These are phyloP conservation scores for Chenopodium berlandieri DNA, from an alignment of 148 eudicot genomes.

Conservation along the genomic window DNA sequence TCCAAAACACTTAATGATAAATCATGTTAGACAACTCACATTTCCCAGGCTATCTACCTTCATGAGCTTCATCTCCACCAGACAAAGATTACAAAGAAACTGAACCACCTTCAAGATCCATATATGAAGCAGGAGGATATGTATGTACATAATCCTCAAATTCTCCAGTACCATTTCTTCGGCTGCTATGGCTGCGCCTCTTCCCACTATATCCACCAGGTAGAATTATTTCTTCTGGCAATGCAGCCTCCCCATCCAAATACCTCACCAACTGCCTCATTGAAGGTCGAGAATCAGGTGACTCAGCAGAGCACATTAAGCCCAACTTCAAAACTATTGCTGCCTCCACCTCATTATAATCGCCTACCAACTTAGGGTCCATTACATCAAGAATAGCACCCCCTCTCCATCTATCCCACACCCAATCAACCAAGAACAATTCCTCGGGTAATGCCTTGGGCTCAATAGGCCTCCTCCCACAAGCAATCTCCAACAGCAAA, in stretches of 20 bases:
- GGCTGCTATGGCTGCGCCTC: constrained; percentile 10
- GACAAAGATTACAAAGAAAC: constrained; percentile 34
- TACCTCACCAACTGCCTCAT: constrained; percentile 75
- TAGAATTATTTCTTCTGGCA: constrained; percentile 45
- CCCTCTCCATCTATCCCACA: constrained; percentile 66
- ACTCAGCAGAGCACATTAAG: constrained; percentile 61
- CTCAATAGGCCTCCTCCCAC: constrained; percentile 80
- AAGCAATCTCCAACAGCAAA: constrained; percentile 72
- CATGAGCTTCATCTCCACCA: constrained; percentile 20
- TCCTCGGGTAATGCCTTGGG: constrained; percentile 71
- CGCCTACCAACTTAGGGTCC: constrained; percentile 57
- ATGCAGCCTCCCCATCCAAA: constrained; percentile 59
- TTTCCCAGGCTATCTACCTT: constrained; percentile 26
- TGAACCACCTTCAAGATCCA: constrained; percentile 50
- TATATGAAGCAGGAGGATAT: constrained; percentile 43
- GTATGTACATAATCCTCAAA: constrained; percentile 57
- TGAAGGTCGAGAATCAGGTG: constrained; percentile 47
- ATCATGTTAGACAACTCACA: neutral
- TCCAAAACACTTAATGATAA: neutral
- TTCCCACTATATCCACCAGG: constrained; percentile 46
- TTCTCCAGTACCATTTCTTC: constrained; percentile 27
- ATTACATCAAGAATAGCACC: constrained; percentile 56
- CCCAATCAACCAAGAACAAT: constrained; percentile 74
- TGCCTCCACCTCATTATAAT: constrained; percentile 54
- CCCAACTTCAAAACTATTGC: constrained; percentile 58